A percentile compares a stretch with the other conserved stretches of the same genome.
These are phyloP conservation scores for Strobilomyces echinocephalus DNA, from an alignment of 768 basidiomycete species.

Conservation along the genomic window DNA sequence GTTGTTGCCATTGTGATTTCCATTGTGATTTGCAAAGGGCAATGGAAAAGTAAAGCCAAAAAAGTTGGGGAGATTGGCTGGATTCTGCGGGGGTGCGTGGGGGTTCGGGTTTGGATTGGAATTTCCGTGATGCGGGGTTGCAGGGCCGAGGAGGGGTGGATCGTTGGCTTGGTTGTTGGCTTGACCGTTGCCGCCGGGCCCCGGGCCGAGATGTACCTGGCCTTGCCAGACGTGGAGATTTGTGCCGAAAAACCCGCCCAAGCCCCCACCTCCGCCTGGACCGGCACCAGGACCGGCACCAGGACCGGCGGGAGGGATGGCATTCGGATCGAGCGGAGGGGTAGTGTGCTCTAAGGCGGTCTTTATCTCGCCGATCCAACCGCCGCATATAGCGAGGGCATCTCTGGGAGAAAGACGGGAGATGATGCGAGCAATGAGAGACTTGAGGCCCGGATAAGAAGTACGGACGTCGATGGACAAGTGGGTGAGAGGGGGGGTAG, in stretches of 20 bases:
- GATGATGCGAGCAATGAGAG: constrained; percentile 17
- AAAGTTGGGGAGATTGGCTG: constrained; percentile 3
- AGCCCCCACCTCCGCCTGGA: neutral
- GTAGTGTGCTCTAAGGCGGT: constrained; percentile 14
- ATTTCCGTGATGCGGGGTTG: neutral
- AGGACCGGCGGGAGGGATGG: neutral
- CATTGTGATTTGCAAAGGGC: constrained; percentile 2
- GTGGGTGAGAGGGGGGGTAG: constrained; percentile 42
- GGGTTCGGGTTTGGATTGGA: neutral
- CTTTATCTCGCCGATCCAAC: constrained; percentile 34
- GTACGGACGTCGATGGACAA: constrained; percentile 50
- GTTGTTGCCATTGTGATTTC: neutral
- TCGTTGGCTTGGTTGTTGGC: neutral
- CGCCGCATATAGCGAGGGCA: constrained; percentile 27
- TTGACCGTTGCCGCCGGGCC: neutral
- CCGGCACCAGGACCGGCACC: neutral
- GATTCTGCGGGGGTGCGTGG: neutral
- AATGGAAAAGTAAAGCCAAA: constrained; percentile 12
- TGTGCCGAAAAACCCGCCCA: neutral
- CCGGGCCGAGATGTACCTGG: constrained; percentile 5
- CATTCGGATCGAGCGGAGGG: neutral
- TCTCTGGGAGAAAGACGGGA: constrained; percentile 27
- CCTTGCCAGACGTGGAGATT: constrained; percentile 5
- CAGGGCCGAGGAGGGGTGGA: constrained; percentile 16
- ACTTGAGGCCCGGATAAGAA: constrained; percentile 19